Conservation (phyloP, 148 eudicot species). For the Dianthus caryophyllus region DNA sequence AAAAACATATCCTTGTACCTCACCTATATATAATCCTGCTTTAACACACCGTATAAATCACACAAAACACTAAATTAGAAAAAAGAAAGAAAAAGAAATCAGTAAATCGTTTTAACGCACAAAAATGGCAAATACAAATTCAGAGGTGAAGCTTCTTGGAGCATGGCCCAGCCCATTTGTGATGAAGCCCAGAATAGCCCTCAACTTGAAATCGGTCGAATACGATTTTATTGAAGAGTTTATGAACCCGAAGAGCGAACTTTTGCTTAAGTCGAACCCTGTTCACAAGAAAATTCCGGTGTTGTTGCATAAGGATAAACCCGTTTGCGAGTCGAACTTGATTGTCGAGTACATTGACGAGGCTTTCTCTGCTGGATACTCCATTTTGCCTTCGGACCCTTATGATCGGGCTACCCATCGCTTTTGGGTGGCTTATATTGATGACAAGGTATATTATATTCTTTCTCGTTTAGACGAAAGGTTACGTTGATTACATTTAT, state of each 20-base stretch:
- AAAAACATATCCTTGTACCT: not conserved
- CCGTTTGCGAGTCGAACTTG: constrained; percentile 56
- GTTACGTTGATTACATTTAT: too few relatives aligned
- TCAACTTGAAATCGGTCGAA: constrained; percentile 39
- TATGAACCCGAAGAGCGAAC: constrained; percentile 40
- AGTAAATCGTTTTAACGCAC: too few relatives aligned
- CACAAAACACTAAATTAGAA: not conserved
- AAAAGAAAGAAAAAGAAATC: not conserved
- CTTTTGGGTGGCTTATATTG: constrained; percentile 65
- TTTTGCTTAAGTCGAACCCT: constrained; percentile 62
- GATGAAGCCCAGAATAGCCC: constrained; percentile 43
- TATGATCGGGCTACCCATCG: constrained; percentile 63
- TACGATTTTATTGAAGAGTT: constrained; percentile 43
- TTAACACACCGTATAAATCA: not conserved
- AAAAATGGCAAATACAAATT: constrained; percentile 21
- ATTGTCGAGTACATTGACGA: constrained; percentile 69
- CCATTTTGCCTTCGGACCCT: constrained; percentile 63
- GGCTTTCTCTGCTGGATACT: constrained; percentile 36
- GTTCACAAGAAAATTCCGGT: constrained; percentile 71
- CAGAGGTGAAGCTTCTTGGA: constrained; percentile 47
- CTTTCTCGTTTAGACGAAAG: too few relatives aligned
- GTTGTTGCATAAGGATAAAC: constrained; percentile 48
- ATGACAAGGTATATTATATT: constrained; percentile 36
- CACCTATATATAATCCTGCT: not conserved
- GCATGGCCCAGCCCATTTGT: constrained; percentile 46